Evolutionary conservation across 352 stramenopile species (phyloP).

Genomic region (Globisporangium irregulare): DNA sequence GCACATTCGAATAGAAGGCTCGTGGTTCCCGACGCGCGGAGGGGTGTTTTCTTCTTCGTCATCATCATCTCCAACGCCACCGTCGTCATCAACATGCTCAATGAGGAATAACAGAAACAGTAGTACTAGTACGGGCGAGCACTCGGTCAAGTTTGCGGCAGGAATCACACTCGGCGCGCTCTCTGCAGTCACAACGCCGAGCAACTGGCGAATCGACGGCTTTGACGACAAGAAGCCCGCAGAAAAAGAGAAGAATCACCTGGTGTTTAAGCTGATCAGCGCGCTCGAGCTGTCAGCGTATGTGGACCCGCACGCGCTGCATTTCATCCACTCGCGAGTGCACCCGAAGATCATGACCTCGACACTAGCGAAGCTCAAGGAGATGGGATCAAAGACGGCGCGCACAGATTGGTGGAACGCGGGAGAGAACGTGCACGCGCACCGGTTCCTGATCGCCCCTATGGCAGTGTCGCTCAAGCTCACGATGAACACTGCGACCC

Average conservation of each 20-base stretch:
- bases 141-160: conserved; percentile 63
- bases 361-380: conserved; percentile 71
- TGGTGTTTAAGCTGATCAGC: conserved; percentile 89
- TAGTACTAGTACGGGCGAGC: conserved; percentile 1
- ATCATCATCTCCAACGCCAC: conserved; percentile 20
- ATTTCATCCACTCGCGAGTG: conserved; percentile 85
- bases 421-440: conserved; percentile 61
- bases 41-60: not conserved
- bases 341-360: conserved; percentile 76
- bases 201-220: conserved; percentile 77
- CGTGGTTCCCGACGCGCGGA: conserved; percentile 47
- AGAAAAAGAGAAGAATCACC: conserved; percentile 36
- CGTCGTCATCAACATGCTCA: conserved; percentile 15
- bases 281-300: conserved; percentile 85
- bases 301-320: conserved; percentile 78
- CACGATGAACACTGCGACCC: conserved; percentile 83
- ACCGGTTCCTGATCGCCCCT: conserved; percentile 80
- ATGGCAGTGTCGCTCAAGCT: conserved; percentile 84
- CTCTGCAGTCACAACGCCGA: conserved; percentile 82
- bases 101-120: conserved; percentile 12
- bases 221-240: conserved; percentile 49
- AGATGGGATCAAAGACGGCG: conserved; percentile 70
- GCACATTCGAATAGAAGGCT: conserved; percentile 82
- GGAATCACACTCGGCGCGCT: conserved; percentile 79
- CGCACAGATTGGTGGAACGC: conserved; percentile 76